Conservation (phyloP, 2,329 filamentous ascomycete species). For the Curvularia lunata region DNA sequence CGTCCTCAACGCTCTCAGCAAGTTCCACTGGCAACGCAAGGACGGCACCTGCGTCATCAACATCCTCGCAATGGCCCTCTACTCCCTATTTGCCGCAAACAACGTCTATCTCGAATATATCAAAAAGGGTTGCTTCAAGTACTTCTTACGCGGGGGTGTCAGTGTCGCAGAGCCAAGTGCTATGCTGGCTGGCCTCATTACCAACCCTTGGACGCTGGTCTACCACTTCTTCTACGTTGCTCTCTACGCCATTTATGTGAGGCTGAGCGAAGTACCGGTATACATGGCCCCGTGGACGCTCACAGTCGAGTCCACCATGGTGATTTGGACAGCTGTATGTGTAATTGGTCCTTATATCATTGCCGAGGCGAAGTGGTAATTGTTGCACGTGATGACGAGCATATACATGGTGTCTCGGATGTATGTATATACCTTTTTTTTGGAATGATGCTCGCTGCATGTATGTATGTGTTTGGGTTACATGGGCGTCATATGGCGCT, state of each 20-base stretch:
- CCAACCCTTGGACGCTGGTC: conserved; percentile 77
- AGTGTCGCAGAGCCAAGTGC: conserved; percentile 80
- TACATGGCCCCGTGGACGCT: conserved; percentile 57
- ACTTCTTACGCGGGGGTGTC: conserved; percentile 78
- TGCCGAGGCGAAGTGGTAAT: conserved; percentile 62
- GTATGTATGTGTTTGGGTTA: neutral
- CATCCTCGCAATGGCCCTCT: conserved; percentile 94
- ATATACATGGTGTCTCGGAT: conserved; percentile 6
- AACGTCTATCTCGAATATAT: conserved; percentile 69
- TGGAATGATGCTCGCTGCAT: neutral
- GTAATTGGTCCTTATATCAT: conserved; percentile 85
- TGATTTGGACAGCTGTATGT: conserved; percentile 80
- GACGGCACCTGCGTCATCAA: conserved; percentile 86
- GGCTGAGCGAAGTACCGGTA: conserved; percentile 56
- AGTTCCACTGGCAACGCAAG: conserved; percentile 90
- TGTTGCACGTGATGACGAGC: neutral
- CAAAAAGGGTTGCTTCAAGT: conserved; percentile 88
- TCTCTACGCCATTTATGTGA: conserved; percentile 82
- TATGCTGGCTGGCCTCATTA: conserved; percentile 80
- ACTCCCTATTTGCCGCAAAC: conserved; percentile 87
- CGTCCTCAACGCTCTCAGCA: conserved; percentile 71
- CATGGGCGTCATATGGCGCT: neutral
- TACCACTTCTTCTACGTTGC: conserved; percentile 96
- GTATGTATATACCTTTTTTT: neutral
- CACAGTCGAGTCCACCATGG: conserved; percentile 68